Evolutionary conservation across 1,284 basidiomycete species (phyloP).

Genomic region (Cerioporus squamosus): DNA sequence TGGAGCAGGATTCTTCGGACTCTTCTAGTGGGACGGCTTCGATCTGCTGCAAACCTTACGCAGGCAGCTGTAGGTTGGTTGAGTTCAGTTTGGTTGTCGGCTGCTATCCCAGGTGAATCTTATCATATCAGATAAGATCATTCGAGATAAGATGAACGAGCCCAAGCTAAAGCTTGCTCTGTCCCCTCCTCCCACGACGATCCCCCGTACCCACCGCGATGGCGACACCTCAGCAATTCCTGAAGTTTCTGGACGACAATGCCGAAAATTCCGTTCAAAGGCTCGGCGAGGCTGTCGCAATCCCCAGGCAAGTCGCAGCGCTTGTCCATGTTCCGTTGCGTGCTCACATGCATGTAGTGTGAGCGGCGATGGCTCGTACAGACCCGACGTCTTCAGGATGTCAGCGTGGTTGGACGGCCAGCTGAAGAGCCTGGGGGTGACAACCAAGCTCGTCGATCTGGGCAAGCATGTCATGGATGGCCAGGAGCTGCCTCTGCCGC

Average conservation of each 20-base stretch:
- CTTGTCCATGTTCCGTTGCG: not conserved
- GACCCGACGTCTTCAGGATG: slow-evolving; percentile 84
- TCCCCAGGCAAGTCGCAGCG: slow-evolving; percentile 67
- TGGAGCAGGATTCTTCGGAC: too few species aligned
- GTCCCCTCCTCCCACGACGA: too few species aligned
- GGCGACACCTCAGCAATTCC: slow-evolving; percentile 51
- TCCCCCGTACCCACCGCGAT: slow-evolving; percentile 25
- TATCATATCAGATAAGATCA: too few species aligned
- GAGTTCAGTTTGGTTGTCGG: too few species aligned
- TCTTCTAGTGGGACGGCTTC: too few species aligned
- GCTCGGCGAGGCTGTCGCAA: slow-evolving; percentile 84
- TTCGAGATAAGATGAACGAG: too few species aligned
- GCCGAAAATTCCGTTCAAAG: slow-evolving; percentile 77
- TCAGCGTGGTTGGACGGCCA: slow-evolving; percentile 77
- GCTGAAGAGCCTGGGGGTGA: slow-evolving; percentile 76
- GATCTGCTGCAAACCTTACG: too few species aligned
- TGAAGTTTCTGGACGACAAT: slow-evolving; percentile 73
- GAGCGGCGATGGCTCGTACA: slow-evolving; percentile 67
- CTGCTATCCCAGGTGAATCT: too few species aligned
- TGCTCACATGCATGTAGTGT: slow-evolving; percentile 47
- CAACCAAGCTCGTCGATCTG: slow-evolving; percentile 74
- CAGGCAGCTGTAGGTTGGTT: too few species aligned
- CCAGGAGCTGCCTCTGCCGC: slow-evolving; percentile 81
- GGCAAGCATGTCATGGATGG: slow-evolving; percentile 87
- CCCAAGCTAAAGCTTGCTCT: too few species aligned